Conservation (phyloP, 768 basidiomycete genomes). For the Pisolithus albus region DNA sequence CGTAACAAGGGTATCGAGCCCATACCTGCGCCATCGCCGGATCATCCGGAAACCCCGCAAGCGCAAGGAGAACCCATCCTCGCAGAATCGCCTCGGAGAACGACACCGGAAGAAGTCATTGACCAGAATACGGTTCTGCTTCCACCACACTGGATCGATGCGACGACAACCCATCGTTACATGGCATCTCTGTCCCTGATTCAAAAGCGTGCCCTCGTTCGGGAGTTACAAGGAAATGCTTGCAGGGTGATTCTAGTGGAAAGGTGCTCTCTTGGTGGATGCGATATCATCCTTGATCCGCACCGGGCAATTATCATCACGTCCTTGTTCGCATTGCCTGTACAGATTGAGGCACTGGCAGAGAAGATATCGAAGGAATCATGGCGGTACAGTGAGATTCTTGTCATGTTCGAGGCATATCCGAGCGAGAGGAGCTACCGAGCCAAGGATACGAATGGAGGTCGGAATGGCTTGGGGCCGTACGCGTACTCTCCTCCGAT, state of each 20-base stretch:
- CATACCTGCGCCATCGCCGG: constrained; percentile 6
- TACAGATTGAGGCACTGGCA: constrained; percentile 39
- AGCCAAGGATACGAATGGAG: neutral
- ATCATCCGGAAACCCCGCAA: constrained; percentile 7
- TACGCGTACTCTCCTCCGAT: constrained; percentile 61
- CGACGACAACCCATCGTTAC: constrained; percentile 49
- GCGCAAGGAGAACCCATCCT: constrained; percentile 3
- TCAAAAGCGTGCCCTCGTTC: constrained; percentile 59
- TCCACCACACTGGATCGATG: constrained; percentile 26
- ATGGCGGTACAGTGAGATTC: constrained; percentile 51
- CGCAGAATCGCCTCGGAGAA: constrained; percentile 16
- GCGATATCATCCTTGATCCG: constrained; percentile 63
- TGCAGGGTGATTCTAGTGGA: constrained; percentile 57
- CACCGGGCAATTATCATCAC: constrained; percentile 51
- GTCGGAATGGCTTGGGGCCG: constrained; percentile 6
- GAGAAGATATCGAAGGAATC: constrained; percentile 45
- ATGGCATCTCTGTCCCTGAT: constrained; percentile 62
- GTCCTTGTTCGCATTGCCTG: constrained; percentile 41
- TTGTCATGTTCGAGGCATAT: constrained; percentile 65
- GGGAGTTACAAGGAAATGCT: constrained; percentile 36
- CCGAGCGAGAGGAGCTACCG: constrained; percentile 38
- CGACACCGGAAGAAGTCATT: constrained; percentile 36
- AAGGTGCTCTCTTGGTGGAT: constrained; percentile 50
- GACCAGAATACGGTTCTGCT: constrained; percentile 40
- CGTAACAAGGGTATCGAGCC: constrained; percentile 13